Conservation (phyloP, 2,329 filamentous ascomycete genomes). For the Catunica adiposa region DNA sequence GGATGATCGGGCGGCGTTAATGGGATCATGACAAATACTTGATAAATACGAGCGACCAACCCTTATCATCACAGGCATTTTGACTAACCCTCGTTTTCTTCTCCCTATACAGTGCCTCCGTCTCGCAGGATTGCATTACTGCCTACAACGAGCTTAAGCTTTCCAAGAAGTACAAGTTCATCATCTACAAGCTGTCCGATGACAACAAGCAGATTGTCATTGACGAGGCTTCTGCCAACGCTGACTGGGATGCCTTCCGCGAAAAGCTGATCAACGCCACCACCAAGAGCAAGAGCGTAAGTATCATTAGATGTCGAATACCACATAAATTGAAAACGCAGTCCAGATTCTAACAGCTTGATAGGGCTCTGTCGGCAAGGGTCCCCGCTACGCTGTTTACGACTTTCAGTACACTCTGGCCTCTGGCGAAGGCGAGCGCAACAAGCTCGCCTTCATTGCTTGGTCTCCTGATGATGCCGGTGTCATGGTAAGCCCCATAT, state of each 20-base stretch:
- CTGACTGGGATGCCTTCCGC: slow-evolving; percentile 58
- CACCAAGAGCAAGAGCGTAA: slow-evolving; percentile 52
- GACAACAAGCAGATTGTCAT: slow-evolving; percentile 70
- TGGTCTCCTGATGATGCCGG: slow-evolving; percentile 71
- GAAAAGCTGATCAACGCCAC: slow-evolving; percentile 59
- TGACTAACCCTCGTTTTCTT: slow-evolving; percentile 8
- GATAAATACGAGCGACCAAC: background rate
- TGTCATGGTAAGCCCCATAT: slow-evolving; percentile 45
- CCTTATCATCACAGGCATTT: background rate
- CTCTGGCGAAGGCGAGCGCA: slow-evolving; percentile 56
- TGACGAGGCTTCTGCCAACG: slow-evolving; percentile 51
- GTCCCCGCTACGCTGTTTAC: slow-evolving; percentile 70
- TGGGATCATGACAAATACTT: background rate
- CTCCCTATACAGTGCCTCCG: slow-evolving; percentile 42
- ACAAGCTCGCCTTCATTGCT: slow-evolving; percentile 63
- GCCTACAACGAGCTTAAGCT: slow-evolving; percentile 73
- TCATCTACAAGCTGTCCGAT: slow-evolving; percentile 77
- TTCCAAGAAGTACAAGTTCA: slow-evolving; percentile 65
- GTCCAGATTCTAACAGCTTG: slow-evolving; percentile 1
- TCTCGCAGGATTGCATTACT: slow-evolving; percentile 53
- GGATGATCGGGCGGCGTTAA: no score
- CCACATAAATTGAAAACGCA: background rate
- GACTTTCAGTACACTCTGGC: slow-evolving; percentile 65
- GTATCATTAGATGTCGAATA: slow-evolving; percentile 6
- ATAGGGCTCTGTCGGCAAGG: slow-evolving; percentile 43